phyloP scores from a whole-genome alignment of 192 early-diverging fungal species.

The Rhizophagus prolifer region DNA sequence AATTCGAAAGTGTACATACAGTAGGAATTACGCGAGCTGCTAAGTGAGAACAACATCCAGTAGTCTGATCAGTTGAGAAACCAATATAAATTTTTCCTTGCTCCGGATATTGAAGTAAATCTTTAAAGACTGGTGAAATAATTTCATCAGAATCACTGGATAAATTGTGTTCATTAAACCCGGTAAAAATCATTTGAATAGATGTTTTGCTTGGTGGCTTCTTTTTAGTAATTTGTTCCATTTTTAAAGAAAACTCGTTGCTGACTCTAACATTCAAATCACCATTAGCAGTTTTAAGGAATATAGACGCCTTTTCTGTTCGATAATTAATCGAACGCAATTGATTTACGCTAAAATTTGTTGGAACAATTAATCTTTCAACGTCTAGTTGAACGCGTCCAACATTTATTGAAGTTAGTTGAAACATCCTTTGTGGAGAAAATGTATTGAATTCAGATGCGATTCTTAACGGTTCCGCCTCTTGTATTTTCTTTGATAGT shows the following conservation, averaged over 20 bases:
- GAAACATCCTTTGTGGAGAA: conserved; percentile 74
- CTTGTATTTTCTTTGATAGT: conserved; percentile 64
- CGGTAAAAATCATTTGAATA: conserved; percentile 70
- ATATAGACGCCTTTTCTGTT: conserved; percentile 54
- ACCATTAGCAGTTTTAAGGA: conserved; percentile 68
- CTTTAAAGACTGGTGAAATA: conserved; percentile 59
- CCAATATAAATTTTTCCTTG: conserved; percentile 90
- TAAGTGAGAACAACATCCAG: conserved; percentile 76
- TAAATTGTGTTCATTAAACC: conserved; percentile 72
- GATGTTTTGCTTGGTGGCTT: conserved; percentile 68
- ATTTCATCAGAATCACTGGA: background rate
- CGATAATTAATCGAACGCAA: background rate
- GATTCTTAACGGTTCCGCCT: conserved; percentile 62
- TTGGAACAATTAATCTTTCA: conserved; percentile 40
- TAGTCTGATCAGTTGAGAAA: conserved; percentile 76
- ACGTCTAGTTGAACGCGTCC: conserved; percentile 57
- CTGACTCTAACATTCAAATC: conserved; percentile 55
- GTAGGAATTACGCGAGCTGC: conserved; percentile 87
- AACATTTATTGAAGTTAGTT: conserved; percentile 60
- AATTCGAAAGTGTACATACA: conserved; percentile 33
- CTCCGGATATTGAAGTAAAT: conserved; percentile 67
- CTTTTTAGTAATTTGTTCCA: conserved; percentile 89
- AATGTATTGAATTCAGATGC: conserved; percentile 44
- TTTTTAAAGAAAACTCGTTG: conserved; percentile 59
- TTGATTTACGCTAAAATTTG: background rate